Evolutionary conservation across 768 basidiomycete genomes (phyloP), one percentile per base, ranked within the genome.

Genomic region (Hemileccinum rubropunctum): DNA sequence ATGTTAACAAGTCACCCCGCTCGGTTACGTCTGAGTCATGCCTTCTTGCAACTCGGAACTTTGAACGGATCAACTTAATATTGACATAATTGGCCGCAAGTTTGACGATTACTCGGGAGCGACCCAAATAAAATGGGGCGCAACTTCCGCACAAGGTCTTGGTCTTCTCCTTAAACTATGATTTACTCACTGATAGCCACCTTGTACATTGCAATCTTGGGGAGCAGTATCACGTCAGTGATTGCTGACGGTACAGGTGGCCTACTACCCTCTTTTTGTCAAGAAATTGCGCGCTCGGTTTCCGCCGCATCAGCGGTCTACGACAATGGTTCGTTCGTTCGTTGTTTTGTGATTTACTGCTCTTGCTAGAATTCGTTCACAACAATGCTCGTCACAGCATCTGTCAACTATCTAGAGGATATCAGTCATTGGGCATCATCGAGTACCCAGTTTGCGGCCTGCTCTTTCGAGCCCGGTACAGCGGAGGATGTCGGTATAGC

Each of bases 381-480:
- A 28, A 23, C 20, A 14, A 6, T 17, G 3, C 23, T 46, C 3
- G 10, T 15, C n/a, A n/a, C 18, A 63, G 56, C 15, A n/a, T 54
- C 54, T 6, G 9, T 54, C 3, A 37, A 62, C 17, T 84, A 81
- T 48, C 32, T 33, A 0, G 59, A 66, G 13, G 81, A 77, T 50
- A 72, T 79, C 18, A 42, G 54, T 2, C 80, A 84, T 50, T 84
- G 77, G 78, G 75, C 78, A 0, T 62, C 63, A 20, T 80, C 80
- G 4, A 82, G 78, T 54, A 58, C 70, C 0, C 72, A 81, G 47
- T 2, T 46, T 1, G 58, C 83, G 0, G 64, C 71, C 2, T 86
- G 83, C 58, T 75, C 76, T 10, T 82, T 86, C 9, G 79, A 83
- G 54, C 83, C 83, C 3, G 79, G 77, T 10, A 79, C 73, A 1